Percentiles rank a stretch among this genome's conserved stretches.
phyloP scores from a whole-genome alignment of 2,329 filamentous ascomycete species.

The Verticillium albo-atrum region DNA sequence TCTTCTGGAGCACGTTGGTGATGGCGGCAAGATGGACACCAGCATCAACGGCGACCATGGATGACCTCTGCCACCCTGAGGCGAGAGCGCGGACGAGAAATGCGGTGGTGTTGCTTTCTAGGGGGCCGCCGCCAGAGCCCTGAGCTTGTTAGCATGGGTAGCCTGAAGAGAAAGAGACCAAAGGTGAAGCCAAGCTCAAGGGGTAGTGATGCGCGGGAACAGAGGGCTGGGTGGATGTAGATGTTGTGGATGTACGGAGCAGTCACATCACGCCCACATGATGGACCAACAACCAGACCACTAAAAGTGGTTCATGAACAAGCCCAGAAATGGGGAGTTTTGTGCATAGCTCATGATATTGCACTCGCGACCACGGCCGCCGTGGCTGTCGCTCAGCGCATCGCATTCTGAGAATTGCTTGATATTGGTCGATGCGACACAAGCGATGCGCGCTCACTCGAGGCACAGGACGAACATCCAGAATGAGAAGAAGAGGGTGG shows the following conservation, averaged over 20 bases:
- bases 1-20: conserved; percentile 67
- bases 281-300: neutral
- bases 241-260: neutral
- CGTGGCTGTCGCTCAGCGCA: neutral
- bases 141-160: conserved; percentile 28
- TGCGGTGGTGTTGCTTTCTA: conserved; percentile 85
- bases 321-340: neutral
- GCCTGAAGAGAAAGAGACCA: neutral
- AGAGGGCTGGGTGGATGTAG: no score
- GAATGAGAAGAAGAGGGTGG: neutral
- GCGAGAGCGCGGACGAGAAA: conserved; percentile 80
- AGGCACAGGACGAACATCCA: conserved; percentile 7
- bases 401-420: neutral
- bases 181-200: neutral
- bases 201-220: neutral
- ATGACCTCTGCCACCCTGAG: conserved; percentile 75
- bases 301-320: neutral
- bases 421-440: neutral
- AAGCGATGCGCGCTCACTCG: neutral
- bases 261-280: neutral
- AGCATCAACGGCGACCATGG: conserved; percentile 87
- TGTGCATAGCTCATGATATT: neutral
- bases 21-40: conserved; percentile 87
- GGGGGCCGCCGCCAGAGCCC: conserved; percentile 86
- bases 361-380: neutral